A percentile compares a stretch with the other conserved stretches of the same genome.
Conservation (phyloP, 805 yeast species). For the Brettanomyces custersianus region DNA sequence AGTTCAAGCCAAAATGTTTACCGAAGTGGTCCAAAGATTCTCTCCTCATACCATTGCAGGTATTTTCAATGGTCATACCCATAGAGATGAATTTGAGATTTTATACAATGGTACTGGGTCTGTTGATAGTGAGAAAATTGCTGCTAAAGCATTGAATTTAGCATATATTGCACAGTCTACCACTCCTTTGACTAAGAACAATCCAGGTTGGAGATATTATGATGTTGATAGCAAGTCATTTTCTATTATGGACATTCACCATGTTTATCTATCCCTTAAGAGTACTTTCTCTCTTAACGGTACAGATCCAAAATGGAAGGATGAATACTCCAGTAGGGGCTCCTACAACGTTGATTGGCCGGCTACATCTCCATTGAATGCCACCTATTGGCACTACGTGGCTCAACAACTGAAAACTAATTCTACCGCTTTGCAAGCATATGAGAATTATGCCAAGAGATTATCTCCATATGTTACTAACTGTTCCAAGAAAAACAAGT, state of each 20-base stretch:
- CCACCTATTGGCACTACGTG: slow-evolving; percentile 57
- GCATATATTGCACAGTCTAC: slow-evolving; percentile 63
- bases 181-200: slow-evolving; percentile 49
- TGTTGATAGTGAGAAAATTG: slow-evolving; percentile 21
- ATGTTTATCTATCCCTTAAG: slow-evolving; percentile 52
- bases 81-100: slow-evolving; percentile 56
- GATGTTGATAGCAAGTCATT: slow-evolving; percentile 55
- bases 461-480: slow-evolving; percentile 45
- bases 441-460: slow-evolving; percentile 42
- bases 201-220: slow-evolving; percentile 70
- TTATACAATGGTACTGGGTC: slow-evolving; percentile 40
- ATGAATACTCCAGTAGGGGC: slow-evolving; percentile 58
- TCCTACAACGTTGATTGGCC: slow-evolving; percentile 56
- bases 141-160: slow-evolving; percentile 40
- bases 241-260: slow-evolving; percentile 50
- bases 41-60: slow-evolving; percentile 63
- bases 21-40: slow-evolving; percentile 54
- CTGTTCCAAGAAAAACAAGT: slow-evolving; percentile 42
- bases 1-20: slow-evolving; percentile 45
- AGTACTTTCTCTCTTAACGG: slow-evolving; percentile 44
- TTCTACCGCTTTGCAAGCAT: slow-evolving; percentile 38
- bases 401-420: slow-evolving; percentile 35
- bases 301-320: slow-evolving; percentile 52
- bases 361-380: slow-evolving; percentile 47
- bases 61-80: slow-evolving; percentile 65